Percentiles rank a stretch among this genome's conserved stretches.
phyloP scores from a whole-genome alignment of 208 protist genomes.

The Angomonas deanei region DNA sequence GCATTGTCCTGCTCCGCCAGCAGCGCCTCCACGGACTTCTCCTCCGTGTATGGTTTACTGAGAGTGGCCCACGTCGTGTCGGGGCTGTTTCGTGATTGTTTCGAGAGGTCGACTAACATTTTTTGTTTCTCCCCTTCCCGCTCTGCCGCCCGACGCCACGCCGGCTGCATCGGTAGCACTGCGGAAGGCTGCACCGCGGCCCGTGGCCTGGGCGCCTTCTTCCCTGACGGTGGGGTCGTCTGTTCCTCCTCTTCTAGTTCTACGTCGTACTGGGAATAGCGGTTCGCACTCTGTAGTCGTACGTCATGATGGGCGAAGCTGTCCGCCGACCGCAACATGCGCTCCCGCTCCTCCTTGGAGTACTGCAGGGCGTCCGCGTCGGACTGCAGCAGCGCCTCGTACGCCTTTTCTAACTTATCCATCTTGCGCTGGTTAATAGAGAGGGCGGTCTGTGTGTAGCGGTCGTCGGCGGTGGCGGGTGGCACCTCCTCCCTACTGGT shows the following conservation, averaged over 20 bases:
- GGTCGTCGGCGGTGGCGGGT: background rate
- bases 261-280: background rate
- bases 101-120: background rate
- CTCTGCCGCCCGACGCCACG: background rate
- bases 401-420: background rate
- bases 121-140: background rate
- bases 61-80: background rate
- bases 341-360: background rate
- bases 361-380: background rate
- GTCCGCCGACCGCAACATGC: background rate
- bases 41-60: background rate
- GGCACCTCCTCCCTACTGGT: background rate
- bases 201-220: background rate
- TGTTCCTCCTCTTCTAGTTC: background rate
- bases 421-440: background rate
- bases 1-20: background rate
- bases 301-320: background rate
- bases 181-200: background rate
- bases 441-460: background rate
- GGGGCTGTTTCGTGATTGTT: background rate
- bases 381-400: background rate
- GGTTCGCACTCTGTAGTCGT: background rate
- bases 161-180: constrained; percentile 1
- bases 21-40: background rate
- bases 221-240: too few relatives aligned